Evolutionary conservation across 1,284 basidiomycete genomes (phyloP), one percentile per base, ranked within the genome.

Genomic region (Termitomyces sp.): DNA sequence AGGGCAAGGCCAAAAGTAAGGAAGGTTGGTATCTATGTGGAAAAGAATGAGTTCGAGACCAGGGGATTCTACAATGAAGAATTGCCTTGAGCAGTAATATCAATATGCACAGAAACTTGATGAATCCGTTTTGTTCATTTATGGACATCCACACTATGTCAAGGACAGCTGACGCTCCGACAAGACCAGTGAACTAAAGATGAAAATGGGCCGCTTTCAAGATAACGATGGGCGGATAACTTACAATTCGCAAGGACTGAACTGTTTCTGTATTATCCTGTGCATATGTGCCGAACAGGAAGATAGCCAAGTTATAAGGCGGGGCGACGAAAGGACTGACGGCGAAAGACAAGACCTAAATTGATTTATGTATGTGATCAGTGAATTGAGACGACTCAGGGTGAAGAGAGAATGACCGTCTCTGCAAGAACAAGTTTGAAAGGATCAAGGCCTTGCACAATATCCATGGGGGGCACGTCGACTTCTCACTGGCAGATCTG

Each of bases 111-210:
- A 89, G 50, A 38, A 86, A 63, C 58, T 70, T 80, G 57, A 81
- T 68, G 58, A 88, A 74, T 52, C 75, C 76, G 57, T 69, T 69
- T 60, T 86, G 84, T 0, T 72, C 64, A 60, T 86, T 74, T 42
- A 62, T 75, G 39, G 75, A 64, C 72, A 87, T 73, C 83, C 84
- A 90, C n/a, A 89, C 67, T 51, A 91, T 69, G 64, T 91, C 88
- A 56, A 81, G 81, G 24, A 89, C 21, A 2, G 74, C 67, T 13
- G 88, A 90, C 2, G 64, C 73, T 3, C 76, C 77, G 14, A 89
- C 64, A 34, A 89, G 67, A 54, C 72, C 80, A 3, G 81, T 78
- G 66, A 91, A 88, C 88, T 90, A 60, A 24, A 19, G 6, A 11
- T 30, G 26, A 21, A 39, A 38, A 46, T 43, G 37, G 46, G 37